Evolutionary conservation across 2,329 filamentous ascomycete species (phyloP).

Genomic region (Phaeosphaeriaceae sp.): DNA sequence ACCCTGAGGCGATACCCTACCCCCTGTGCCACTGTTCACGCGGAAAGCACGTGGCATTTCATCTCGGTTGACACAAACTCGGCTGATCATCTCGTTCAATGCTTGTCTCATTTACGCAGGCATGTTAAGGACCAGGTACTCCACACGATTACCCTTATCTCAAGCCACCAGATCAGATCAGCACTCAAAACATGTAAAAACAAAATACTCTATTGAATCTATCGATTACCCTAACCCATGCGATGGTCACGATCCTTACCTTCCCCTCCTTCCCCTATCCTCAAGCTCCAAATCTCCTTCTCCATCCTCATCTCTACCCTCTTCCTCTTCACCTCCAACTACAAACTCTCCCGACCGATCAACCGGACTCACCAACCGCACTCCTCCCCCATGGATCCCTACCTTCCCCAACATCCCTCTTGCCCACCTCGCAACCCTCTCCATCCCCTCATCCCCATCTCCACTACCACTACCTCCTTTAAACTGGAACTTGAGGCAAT

Average conservation of each 20-base stretch:
- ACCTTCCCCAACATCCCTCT: conserved; percentile 24
- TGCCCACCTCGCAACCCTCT: conserved; percentile 33
- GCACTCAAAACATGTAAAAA: too few relatives aligned
- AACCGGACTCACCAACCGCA: conserved; percentile 35
- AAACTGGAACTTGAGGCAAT: conserved; percentile 97
- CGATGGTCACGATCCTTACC: background rate
- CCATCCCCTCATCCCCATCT: conserved; percentile 36
- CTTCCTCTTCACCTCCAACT: conserved; percentile 1
- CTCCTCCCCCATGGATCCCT: conserved; percentile 25
- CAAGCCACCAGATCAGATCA: too few relatives aligned
- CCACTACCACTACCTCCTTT: conserved; percentile 69
- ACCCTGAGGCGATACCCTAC: too few relatives aligned
- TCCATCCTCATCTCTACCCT: conserved; percentile 7
- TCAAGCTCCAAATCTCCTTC: conserved; percentile 27
- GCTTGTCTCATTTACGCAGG: too few relatives aligned
- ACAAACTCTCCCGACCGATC: conserved; percentile 18
- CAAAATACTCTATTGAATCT: too few relatives aligned
- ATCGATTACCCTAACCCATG: too few relatives aligned
- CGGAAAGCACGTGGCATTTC: too few relatives aligned
- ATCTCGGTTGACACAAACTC: too few relatives aligned
- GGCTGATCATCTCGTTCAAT: too few relatives aligned
- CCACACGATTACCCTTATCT: too few relatives aligned
- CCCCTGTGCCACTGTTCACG: too few relatives aligned
- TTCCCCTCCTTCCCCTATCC: conserved; percentile 20
- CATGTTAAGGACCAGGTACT: too few relatives aligned